A percentile compares a stretch with the other conserved stretches of the same genome.
Conservation (phyloP, 768 basidiomycete genomes). For the Lactarius deliciosus region DNA sequence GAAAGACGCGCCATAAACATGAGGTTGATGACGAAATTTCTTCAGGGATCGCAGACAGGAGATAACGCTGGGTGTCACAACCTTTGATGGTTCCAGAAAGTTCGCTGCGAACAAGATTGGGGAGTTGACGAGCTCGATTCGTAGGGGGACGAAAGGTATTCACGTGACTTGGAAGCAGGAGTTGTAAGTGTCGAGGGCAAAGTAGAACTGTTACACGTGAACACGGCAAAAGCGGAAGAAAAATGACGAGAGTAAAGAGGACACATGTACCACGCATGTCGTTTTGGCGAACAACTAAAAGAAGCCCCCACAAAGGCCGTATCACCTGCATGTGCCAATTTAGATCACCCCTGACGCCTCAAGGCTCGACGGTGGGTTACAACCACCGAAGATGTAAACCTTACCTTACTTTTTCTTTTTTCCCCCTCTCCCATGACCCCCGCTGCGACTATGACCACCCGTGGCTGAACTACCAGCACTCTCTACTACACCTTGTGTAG, state of each 20-base stretch:
- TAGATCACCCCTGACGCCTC: conserved; percentile 28
- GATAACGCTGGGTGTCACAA: background rate
- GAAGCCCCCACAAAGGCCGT: conserved; percentile 19
- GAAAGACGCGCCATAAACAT: conserved; percentile 21
- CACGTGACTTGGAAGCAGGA: conserved; percentile 13
- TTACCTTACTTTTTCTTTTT: conserved; percentile 64
- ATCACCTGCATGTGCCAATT: conserved; percentile 23
- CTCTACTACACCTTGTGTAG: conserved; percentile 66
- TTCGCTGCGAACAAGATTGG: background rate
- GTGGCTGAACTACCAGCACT: conserved; percentile 34
- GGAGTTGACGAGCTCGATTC: background rate
- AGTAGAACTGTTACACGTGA: background rate
- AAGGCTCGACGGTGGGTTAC: conserved; percentile 16
- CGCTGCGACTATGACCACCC: conserved; percentile 38
- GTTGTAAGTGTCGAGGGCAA: background rate
- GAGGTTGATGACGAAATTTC: conserved; percentile 25
- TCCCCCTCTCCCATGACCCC: conserved; percentile 52
- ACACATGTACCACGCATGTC: conserved; percentile 25
- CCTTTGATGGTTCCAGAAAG: background rate
- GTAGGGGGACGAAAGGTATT: background rate
- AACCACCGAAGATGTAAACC: conserved; percentile 11
- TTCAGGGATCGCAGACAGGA: conserved; percentile 8
- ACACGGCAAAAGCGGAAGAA: background rate
- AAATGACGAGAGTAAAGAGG: conserved; percentile 17
- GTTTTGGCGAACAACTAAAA: conserved; percentile 15